Conservation (phyloP, 2,329 filamentous ascomycete species). For the Mycosphaerella arachidis region DNA sequence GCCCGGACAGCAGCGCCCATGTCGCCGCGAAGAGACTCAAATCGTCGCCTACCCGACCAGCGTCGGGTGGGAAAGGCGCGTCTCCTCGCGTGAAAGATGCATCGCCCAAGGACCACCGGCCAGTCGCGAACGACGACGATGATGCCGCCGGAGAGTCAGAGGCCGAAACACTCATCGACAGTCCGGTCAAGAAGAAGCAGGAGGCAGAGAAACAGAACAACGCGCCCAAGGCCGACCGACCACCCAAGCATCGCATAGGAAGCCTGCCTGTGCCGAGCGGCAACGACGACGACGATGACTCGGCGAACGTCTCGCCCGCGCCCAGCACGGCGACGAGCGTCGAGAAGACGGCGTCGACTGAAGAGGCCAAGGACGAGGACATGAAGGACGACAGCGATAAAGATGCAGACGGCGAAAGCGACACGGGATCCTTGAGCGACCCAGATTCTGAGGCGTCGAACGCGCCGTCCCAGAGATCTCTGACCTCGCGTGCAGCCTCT, state of each 20-base stretch:
- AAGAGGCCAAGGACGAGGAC: slow-evolving; percentile 21
- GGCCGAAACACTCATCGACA: slow-evolving; percentile 48
- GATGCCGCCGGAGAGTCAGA: slow-evolving; percentile 43
- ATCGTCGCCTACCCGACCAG: slow-evolving; percentile 14
- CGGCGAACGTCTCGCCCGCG: slow-evolving; percentile 26
- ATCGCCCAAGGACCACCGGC: slow-evolving; percentile 4
- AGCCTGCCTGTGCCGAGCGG: slow-evolving; percentile 29
- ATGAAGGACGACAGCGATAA: slow-evolving; percentile 18
- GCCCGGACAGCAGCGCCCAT: slow-evolving; percentile 1
- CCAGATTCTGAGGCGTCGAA: slow-evolving; percentile 24
- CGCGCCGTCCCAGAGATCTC: slow-evolving; percentile 22
- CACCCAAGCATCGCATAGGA: slow-evolving; percentile 28
- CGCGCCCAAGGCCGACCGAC: slow-evolving; percentile 19
- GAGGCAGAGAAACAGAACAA: slow-evolving; percentile 34
- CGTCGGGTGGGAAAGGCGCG: slow-evolving; percentile 5
- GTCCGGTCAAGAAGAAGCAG: slow-evolving; percentile 37
- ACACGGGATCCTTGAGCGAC: not conserved
- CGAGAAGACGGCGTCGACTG: slow-evolving; percentile 17
- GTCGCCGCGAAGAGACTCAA: slow-evolving; percentile 7
- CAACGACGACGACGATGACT: slow-evolving; percentile 30
- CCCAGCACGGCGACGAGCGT: slow-evolving; percentile 26
- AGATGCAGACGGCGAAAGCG: slow-evolving; percentile 26
- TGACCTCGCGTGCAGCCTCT: slow-evolving; percentile 28
- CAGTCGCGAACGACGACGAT: slow-evolving; percentile 17
- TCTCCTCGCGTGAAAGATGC: slow-evolving; percentile 9